phyloP scores from a whole-genome alignment of 1,139 yeast genomes.

The Geotrichum candidum region DNA sequence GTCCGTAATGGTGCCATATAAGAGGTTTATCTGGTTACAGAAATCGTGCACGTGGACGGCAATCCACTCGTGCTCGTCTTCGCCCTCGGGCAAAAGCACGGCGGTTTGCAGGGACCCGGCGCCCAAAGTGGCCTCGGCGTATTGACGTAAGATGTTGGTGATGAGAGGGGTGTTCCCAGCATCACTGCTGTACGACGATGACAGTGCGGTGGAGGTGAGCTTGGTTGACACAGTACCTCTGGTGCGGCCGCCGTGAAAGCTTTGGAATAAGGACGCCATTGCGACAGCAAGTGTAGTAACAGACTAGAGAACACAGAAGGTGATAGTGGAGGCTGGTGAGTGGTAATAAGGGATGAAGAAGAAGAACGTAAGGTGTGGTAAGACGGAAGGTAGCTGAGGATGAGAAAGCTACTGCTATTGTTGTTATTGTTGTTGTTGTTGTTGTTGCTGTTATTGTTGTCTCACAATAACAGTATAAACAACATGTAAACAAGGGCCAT shows the following conservation, averaged over 20 bases:
- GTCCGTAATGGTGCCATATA: conserved; percentile 92
- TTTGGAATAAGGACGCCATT: background rate
- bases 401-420: background rate
- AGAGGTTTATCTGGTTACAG: conserved; percentile 92
- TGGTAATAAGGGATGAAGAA: background rate
- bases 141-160: conserved; percentile 46
- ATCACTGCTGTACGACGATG: background rate
- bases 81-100: conserved; percentile 88
- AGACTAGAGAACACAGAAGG: too few relatives aligned
- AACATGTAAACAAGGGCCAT: too few relatives aligned
- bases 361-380: background rate
- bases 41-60: conserved; percentile 77
- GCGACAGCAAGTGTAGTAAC: background rate
- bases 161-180: conserved; percentile 22
- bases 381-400: too few relatives aligned
- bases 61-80: conserved; percentile 87
- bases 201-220: background rate
- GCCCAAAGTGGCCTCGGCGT: conserved; percentile 92
- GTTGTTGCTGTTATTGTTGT: background rate
- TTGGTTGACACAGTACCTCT: background rate
- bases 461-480: background rate
- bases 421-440: background rate
- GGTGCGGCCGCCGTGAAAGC: background rate
- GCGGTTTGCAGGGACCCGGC: conserved; percentile 89
- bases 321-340: background rate